Evolutionary conservation across 495 filamentous ascomycete species (phyloP), one percentile per base, ranked within the genome.

Genomic region (Choiromyces venosus): DNA sequence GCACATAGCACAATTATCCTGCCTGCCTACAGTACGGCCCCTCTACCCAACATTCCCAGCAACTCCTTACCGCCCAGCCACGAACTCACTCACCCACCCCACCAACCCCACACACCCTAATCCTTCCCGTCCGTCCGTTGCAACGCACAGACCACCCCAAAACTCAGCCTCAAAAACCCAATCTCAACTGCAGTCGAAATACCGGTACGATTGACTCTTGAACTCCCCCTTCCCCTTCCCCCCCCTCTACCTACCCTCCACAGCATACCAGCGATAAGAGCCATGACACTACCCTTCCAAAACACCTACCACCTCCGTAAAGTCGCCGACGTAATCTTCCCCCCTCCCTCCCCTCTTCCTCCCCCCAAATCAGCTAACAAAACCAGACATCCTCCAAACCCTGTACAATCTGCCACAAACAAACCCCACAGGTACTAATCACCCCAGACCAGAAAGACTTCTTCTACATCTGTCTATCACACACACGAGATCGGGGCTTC

Each of bases 381-480:
- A 70, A 7, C n/a, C 25, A 78, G 76, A 71, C 67, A 18, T 69
- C 78, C 33, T 73, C 78, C 25, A 97, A 92, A 82, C 85, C 92
- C 65, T 99, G 95, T 82, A 88, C 91, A 80, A 88, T 99, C 74
- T 99, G 95, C 85, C 94, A 90, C 86, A 97, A 95, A 82, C 91
- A 91, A 6, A 93, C 90, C 66, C 88, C 90, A 10, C 93, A 89
- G 79, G 95, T 98, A 36, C 85, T 99, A 72, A 91, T 97, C 74
- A 97, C 93, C 2, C 87, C 92, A 0, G 93, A 97, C 79, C 94
- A 92, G 82, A 96, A 94, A 88, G 95, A 99, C 82, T 97, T 92
- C 85, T 98, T 99, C 83, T 97, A 96, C 81, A 87, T 94, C 39
- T 99, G 95, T 79, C 87, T 89, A 19, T 85, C 87, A 64, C 95